phyloP scores from a whole-genome alignment of 345 rosid genomes.

The Mallotus nudiflorus region DNA sequence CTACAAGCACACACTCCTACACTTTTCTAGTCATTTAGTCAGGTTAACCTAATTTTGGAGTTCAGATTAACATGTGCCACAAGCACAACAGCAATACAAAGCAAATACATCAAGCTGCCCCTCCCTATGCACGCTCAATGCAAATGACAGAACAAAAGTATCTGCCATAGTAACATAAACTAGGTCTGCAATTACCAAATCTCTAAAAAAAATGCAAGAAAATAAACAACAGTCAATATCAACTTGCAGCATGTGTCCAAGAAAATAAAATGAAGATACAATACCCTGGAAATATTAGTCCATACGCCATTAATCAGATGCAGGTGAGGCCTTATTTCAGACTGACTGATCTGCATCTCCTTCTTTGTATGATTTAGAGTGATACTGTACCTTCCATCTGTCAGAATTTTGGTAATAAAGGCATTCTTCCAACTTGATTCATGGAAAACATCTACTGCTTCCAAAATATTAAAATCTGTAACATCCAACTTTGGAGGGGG shows the following conservation, averaged over 20 bases:
- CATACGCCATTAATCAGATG: background rate
- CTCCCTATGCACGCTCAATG: background rate
- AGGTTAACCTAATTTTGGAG: background rate
- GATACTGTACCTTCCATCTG: slow-evolving; percentile 1
- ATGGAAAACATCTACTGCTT: slow-evolving; percentile 12
- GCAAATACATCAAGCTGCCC: background rate
- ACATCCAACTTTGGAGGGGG: slow-evolving; percentile 11
- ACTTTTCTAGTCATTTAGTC: background rate
- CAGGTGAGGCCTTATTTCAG: slow-evolving; percentile 11
- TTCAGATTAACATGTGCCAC: background rate
- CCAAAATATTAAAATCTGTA: background rate
- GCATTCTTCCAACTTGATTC: slow-evolving; percentile 18
- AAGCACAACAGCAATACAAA: background rate
- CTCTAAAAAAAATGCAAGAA: background rate
- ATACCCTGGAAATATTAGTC: slow-evolving; percentile 6
- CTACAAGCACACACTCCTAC: background rate
- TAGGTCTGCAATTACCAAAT: background rate
- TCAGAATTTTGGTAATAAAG: slow-evolving; percentile 5
- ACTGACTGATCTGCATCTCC: slow-evolving; percentile 7
- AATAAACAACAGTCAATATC: background rate
- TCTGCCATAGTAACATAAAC: background rate
- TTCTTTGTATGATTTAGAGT: background rate
- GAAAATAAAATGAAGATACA: background rate
- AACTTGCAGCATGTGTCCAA: background rate
- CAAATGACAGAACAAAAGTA: background rate